Evolutionary conservation across 2,329 filamentous ascomycete genomes (phyloP).

Genomic region (Ambrosiella beaveri): DNA sequence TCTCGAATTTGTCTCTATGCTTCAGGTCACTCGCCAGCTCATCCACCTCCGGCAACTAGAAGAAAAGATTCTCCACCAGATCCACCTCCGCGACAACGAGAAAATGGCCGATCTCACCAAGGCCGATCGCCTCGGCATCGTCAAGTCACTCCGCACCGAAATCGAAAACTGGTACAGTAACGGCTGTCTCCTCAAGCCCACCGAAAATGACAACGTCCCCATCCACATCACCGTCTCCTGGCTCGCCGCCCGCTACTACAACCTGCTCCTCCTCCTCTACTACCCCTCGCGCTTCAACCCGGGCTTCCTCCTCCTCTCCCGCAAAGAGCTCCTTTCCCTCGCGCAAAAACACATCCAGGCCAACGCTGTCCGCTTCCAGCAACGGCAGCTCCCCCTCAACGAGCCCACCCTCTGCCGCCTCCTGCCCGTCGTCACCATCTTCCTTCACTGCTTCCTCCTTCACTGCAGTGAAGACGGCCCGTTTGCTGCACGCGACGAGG

Average conservation of each 20-base stretch:
- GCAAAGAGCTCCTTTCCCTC: conserved; percentile 22
- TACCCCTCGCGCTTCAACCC: conserved; percentile 26
- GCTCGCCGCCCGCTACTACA: conserved; percentile 27
- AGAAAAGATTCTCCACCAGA: conserved; percentile 22
- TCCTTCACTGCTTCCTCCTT: conserved; percentile 6
- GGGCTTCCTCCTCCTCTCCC: conserved; percentile 18
- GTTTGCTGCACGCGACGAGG: conserved; percentile 4
- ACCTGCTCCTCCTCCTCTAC: conserved; percentile 27
- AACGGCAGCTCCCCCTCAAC: conserved; percentile 26
- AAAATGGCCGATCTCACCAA: conserved; percentile 19
- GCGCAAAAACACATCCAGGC: conserved; percentile 25
- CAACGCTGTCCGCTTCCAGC: conserved; percentile 20
- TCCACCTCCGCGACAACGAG: conserved; percentile 20
- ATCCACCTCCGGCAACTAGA: conserved; percentile 28
- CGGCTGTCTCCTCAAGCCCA: conserved; percentile 26
- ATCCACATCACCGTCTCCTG: conserved; percentile 29
- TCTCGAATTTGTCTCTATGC: conserved; percentile 22
- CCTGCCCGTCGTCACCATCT: conserved; percentile 5
- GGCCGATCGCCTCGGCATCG: conserved; percentile 19
- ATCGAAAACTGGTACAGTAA: conserved; percentile 31
- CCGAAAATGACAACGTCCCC: conserved; percentile 26
- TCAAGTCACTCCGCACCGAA: conserved; percentile 23
- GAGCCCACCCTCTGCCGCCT: conserved; percentile 19
- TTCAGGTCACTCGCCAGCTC: conserved; percentile 29
- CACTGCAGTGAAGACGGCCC: conserved; percentile 2